Base-by-base conservation (phyloP, 2,329 filamentous ascomycete species). In the Arthrobotrys conoides region DNA sequence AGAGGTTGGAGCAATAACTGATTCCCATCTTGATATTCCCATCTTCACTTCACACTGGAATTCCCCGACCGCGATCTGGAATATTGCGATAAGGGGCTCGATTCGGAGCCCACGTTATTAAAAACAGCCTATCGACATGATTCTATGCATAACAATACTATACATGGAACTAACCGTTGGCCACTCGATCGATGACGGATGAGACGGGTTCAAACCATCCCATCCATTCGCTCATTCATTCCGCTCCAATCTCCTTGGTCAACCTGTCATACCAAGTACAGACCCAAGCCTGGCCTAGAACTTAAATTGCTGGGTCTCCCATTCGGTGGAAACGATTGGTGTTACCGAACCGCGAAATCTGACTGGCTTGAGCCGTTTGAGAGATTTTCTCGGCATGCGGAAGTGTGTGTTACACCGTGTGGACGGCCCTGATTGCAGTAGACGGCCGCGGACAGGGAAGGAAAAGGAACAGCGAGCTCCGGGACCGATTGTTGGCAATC, bases 1-100 rank as follows among this genome's bases (percentile, higher is more conserved):
- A 44, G 70, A 73, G 70, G 70, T 20, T 67, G 70, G 63, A 61
- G 53, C 70, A 73, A 67, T 73, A 38, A 24, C 20, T 38, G 36
- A 57, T 24, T 44, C 55, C 36, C 57, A 61, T 44, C 20, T 44
- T 10, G 20, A 61, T 14, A n/a, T 20, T 30, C 27, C 27, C 27
- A 6, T 30, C 6, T 30, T 3, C 27, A 30, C 27, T 30, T 30
- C 27, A 30, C 27, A 30, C 57, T 44, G 38, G 12, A 41, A 41
- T 16, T 41, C 38, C 38, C 38, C 53, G 53, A 59, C 53, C 36
- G 33, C 53, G 53, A 59, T 38, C n/a, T 38, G 30, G 36, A 33
- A 55, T 55, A 27, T 18, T 36, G 36, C 20, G 22, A 53, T 55
- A 55, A 9, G 53, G 53, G 51, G 24, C 33, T 18, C 38, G 38